These are phyloP conservation scores for Kwoniella sp. DNA, from an alignment of 768 basidiomycete genomes.

Conservation along the genomic window DNA sequence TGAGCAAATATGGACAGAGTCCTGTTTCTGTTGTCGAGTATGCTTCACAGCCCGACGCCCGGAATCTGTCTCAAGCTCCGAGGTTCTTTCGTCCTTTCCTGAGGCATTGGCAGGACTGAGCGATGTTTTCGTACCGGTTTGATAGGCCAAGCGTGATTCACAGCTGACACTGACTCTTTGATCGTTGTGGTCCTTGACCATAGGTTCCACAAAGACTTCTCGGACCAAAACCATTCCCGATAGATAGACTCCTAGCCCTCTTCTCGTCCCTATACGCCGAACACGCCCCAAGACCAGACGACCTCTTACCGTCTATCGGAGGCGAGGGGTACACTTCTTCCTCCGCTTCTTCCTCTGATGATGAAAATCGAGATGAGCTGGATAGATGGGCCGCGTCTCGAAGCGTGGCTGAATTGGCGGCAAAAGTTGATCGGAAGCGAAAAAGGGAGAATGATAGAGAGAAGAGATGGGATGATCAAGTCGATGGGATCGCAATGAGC, in stretches of 20 bases:
- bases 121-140: too few species aligned
- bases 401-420: constrained; percentile 67
- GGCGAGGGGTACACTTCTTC: constrained; percentile 9
- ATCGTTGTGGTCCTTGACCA: not conserved
- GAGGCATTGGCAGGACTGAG: too few species aligned
- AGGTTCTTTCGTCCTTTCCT: too few species aligned
- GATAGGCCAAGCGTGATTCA: too few species aligned
- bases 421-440: constrained; percentile 73
- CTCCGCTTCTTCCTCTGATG: constrained; percentile 62
- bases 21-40: too few species aligned
- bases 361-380: constrained; percentile 26
- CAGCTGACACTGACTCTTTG: not conserved
- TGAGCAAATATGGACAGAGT: too few species aligned
- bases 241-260: constrained; percentile 79
- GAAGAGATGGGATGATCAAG: constrained; percentile 87
- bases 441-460: constrained; percentile 74
- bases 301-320: constrained; percentile 69
- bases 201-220: constrained; percentile 68
- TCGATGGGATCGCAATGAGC: constrained; percentile 57
- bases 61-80: too few species aligned
- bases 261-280: constrained; percentile 65
- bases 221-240: constrained; percentile 74
- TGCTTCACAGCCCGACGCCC: too few species aligned
- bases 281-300: constrained; percentile 60
- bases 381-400: constrained; percentile 52